These are phyloP conservation scores for Nemania diffusa DNA, from an alignment of 2,329 filamentous ascomycete genomes.

Conservation along the genomic window DNA sequence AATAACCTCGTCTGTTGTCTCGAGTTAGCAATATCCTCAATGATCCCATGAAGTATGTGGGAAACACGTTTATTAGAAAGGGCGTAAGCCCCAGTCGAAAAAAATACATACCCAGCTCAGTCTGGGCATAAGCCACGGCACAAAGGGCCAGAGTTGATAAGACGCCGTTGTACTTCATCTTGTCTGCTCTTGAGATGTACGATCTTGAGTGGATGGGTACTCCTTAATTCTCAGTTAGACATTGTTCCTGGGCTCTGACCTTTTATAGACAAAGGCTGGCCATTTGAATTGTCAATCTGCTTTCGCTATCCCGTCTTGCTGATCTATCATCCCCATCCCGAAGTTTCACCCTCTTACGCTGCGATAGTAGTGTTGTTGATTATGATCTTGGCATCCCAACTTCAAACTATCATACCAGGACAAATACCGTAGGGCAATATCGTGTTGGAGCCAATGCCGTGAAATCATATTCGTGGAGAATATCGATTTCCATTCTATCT, in stretches of 20 bases:
- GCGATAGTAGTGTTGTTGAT: neutral
- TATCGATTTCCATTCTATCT: slow-evolving; percentile 8
- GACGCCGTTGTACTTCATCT: slow-evolving; percentile 22
- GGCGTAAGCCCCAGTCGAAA: neutral
- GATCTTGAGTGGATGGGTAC: neutral
- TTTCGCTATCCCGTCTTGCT: neutral
- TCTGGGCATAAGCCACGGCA: slow-evolving; percentile 18
- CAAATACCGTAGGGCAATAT: neutral
- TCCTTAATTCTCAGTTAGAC: neutral
- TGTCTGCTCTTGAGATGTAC: slow-evolving; percentile 5
- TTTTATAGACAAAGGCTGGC: slow-evolving; percentile 22
- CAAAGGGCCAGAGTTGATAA: slow-evolving; percentile 25
- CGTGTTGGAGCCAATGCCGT: neutral
- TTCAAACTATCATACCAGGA: neutral
- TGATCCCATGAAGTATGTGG: neutral
- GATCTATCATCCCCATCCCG: neutral
- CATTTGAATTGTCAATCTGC: neutral
- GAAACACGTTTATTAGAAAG: neutral
- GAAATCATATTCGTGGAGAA: slow-evolving; percentile 24
- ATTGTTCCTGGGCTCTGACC: neutral
- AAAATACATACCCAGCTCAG: slow-evolving; percentile 11
- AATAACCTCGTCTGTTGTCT: slow-evolving; percentile 4
- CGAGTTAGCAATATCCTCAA: neutral
- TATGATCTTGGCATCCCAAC: neutral
- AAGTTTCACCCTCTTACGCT: neutral